A percentile compares a stretch with the other conserved stretches of the same genome.
phyloP scores from a whole-genome alignment of 306 rosid species.

The Comarum palustre region DNA sequence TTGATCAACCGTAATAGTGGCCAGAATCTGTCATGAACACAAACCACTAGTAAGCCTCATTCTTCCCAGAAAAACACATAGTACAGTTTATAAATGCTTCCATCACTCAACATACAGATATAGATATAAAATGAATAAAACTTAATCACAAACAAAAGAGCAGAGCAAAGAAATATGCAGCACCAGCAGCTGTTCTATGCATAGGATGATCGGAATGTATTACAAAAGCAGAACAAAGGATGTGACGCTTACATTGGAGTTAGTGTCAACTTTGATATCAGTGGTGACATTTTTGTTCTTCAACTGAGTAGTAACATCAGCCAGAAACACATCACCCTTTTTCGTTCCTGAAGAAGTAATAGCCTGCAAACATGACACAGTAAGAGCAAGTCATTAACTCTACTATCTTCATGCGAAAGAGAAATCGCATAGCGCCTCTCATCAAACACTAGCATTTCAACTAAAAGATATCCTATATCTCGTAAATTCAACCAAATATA shows the following conservation, averaged over 20 bases:
- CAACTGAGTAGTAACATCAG: slow-evolving; percentile 79
- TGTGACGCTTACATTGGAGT: slow-evolving; percentile 55
- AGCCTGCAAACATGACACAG: slow-evolving; percentile 42
- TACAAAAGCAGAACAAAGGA: not conserved
- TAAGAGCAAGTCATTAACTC: not conserved
- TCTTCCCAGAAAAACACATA: not conserved
- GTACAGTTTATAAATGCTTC: not conserved
- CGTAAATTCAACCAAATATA: not conserved
- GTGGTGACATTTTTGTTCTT: slow-evolving; percentile 74
- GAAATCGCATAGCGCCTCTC: not conserved
- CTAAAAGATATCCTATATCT: not conserved
- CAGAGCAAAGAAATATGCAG: not conserved
- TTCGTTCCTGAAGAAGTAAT: slow-evolving; percentile 73
- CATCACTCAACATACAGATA: not conserved
- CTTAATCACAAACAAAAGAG: not conserved
- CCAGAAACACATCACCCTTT: slow-evolving; percentile 67
- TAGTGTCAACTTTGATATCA: slow-evolving; percentile 80
- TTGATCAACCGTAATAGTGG: slow-evolving; percentile 70
- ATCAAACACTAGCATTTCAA: no score
- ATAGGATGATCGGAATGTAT: not conserved
- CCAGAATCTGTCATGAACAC: slow-evolving; percentile 47
- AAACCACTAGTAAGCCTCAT: slow-evolving; percentile 12
- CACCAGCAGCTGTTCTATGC: not conserved
- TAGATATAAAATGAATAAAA: not conserved
- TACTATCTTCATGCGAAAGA: not conserved